Evolutionary conservation across 768 basidiomycete species (phyloP), one percentile per base, ranked within the genome.

Genomic region (Hemileccinum impolitum): DNA sequence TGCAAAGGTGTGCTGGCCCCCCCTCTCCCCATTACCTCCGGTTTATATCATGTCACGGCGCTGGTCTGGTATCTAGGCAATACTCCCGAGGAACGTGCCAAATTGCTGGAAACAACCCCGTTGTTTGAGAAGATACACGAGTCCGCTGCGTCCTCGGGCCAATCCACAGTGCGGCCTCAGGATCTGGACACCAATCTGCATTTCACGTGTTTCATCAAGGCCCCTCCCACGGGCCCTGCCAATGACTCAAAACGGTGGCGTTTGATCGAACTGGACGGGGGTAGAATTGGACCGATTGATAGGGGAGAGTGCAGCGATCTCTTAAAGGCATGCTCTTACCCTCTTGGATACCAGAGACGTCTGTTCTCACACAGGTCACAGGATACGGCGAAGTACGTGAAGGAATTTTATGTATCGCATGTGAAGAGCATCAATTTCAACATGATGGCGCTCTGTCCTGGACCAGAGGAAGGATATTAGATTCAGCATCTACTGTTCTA

Each of bases 191-290:
- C 87, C 0, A 76, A 89, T 57, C 72, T 91, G 8, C 94, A 96
- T 68, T 97, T 94, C 55, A 89, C 88, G 1, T 84, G 85, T 58
- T 97, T 96, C 58, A 80, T 96, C 30, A 75, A 77, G 50, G 88
- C 87, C 0, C 81, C 83, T 1, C 72, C 68, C 28, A 63, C 71
- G 2, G 64, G 18, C 48, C 47, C 18, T 12, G 40, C 26, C 47
- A 53, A 37, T 47, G 64, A 17, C 50, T 59, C 10, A 53, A 67
- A 52, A 57, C 60, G 31, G 60, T 61, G 53, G 68, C 75, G 86
- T 39, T 65, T 96, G 7, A 70, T 95, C 39, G 94, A 96, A 66
- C 71, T 98, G 40, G 93, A 96, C 68, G 94, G 94, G 1, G 70
- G 81, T 37, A 70, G 94, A 38, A 68, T 63, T 9, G 89, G 89